These are phyloP conservation scores for Lipomyces spencermartinsiae DNA, from an alignment of 805 yeast species.

Conservation along the genomic window DNA sequence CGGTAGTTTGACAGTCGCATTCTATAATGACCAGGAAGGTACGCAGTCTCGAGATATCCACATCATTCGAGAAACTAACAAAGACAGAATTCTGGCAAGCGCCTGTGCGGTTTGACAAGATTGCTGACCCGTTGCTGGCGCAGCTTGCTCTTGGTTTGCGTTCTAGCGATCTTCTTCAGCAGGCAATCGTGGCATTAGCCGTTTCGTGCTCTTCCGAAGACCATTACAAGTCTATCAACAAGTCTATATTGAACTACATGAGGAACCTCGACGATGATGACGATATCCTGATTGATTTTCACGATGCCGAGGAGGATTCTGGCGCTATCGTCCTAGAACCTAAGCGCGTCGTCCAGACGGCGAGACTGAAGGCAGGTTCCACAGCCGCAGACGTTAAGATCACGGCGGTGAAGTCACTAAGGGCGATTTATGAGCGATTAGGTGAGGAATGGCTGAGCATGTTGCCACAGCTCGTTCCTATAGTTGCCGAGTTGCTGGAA, in stretches of 20 bases:
- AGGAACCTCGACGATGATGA: slow-evolving; percentile 61
- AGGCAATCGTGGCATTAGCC: slow-evolving; percentile 77
- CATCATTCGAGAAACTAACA: slow-evolving; percentile 51
- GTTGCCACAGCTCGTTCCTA: slow-evolving; percentile 93
- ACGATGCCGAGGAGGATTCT: slow-evolving; percentile 13
- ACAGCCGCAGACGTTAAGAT: slow-evolving; percentile 50
- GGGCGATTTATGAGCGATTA: slow-evolving; percentile 82
- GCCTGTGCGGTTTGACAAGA: slow-evolving; percentile 78
- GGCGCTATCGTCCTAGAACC: slow-evolving; percentile 12
- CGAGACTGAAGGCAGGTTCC: slow-evolving; percentile 26
- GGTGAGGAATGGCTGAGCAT: slow-evolving; percentile 94
- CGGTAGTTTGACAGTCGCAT: slow-evolving; percentile 76
- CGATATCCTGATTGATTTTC: slow-evolving; percentile 46
- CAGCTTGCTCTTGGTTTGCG: slow-evolving; percentile 56
- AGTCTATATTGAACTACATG: slow-evolving; percentile 67
- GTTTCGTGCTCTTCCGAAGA: slow-evolving; percentile 64
- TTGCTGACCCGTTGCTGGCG: slow-evolving; percentile 64
- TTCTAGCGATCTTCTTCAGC: slow-evolving; percentile 59
- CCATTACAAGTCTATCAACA: slow-evolving; percentile 74
- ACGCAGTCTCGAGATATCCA: background rate
- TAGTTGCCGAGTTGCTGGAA: slow-evolving; percentile 92
- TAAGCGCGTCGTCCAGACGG: slow-evolving; percentile 27
- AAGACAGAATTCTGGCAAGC: slow-evolving; percentile 95
- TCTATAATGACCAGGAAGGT: slow-evolving; percentile 52
- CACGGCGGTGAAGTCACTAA: slow-evolving; percentile 82